Base-by-base conservation (phyloP, 495 filamentous ascomycete genomes). In the Parachaetomium inaequale region DNA sequence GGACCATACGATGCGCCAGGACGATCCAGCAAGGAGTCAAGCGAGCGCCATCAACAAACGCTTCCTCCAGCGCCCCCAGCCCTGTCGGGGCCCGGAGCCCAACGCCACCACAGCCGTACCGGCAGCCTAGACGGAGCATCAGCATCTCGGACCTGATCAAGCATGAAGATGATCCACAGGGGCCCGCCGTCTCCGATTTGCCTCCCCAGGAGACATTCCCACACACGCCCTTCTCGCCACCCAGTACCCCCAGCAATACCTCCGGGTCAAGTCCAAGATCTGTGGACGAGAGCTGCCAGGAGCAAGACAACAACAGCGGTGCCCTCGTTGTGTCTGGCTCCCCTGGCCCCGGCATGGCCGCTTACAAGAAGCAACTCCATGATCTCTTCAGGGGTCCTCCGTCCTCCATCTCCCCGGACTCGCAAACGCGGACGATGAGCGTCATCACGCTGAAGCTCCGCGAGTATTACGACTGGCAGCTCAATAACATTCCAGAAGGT, bases 381-480 rank as follows among this genome's bases (percentile, higher is more conserved):
- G 25, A 62, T 12, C 56, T 73, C 1, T 63, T 67, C 19, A 57
- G 57, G 45, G 34, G 61, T 2, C 69, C 69, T 21, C 69, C 65
- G 6, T 69, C 61, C 12, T 50, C 61, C 38, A 50, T 71, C 4
- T 36, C 49, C 3, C 47, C 47, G 0, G 70, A 73, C 45, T 42
- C 66, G 14, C 63, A 49, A 59, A 68, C 63, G 2, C 64, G 69
- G 7, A 67, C 66, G 1, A 43, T 73, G 50, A 58, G 65, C 15
- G 43, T 68, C 49, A 73, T 73, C 46, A 68, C 64, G 1, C 36
- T 67, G 26, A 69, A 67, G 45, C 69, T 73, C 4, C 62, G 63
- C 1, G 59, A 69, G 40, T 73, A 68, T 42, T 71, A 69, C 38
- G 70, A 73, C 31, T 73, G 70, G 70, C 70, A 73, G 42, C 65